Base-by-base conservation (phyloP, 805 yeast genomes). In the Cyberlindnera maclurae region DNA sequence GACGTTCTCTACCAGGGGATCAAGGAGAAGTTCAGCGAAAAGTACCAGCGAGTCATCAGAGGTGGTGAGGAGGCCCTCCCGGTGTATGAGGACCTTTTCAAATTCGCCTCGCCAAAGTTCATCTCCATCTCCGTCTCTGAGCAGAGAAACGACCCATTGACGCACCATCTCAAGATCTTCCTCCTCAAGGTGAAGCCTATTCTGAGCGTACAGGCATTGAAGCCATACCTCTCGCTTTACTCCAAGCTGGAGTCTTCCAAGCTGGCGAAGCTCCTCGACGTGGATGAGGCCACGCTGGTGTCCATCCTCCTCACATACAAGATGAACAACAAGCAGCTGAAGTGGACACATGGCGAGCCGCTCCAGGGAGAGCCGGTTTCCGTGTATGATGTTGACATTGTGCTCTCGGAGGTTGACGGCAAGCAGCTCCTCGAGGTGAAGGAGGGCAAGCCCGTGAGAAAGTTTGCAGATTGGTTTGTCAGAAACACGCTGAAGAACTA, bases 391-490 rank as follows among this genome's bases (percentile, higher is more conserved):
- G 50, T 70, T 26, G 75, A 70, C 44, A 65, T 70, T 40, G 58
- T 57, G 15, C 51, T 70, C 24, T 61, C 62, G 20, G 60, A 58
- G 40, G 72, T 65, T 40, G 59, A 60, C 17, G 51, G 44, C 4
- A 51, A 51, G 38, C 34, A 44, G 36, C 43, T 65, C 33, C 59
- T 70, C 39, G 65, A 67, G 44, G 67, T 70, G 34, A 60, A 68
- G 37, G 73, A 70, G 52, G 57, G 64, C 33, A 67, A 68, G 49
- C 59, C 60, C 28, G 69, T 68, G 15, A 58, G 73, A 45, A 65
- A 64, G 53, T 70, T 65, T 46, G 68, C 70, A 31, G 73, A 71
- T 47, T 70, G 75, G 75, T 70, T 70, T 42, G 56, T 70, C 35
- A 62, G 74, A 50, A 70, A 70, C 57, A 64, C 71, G 22, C 53